Evolutionary conservation across 208 protist species (phyloP).

Genomic region (Trypanosoma boissoni): DNA sequence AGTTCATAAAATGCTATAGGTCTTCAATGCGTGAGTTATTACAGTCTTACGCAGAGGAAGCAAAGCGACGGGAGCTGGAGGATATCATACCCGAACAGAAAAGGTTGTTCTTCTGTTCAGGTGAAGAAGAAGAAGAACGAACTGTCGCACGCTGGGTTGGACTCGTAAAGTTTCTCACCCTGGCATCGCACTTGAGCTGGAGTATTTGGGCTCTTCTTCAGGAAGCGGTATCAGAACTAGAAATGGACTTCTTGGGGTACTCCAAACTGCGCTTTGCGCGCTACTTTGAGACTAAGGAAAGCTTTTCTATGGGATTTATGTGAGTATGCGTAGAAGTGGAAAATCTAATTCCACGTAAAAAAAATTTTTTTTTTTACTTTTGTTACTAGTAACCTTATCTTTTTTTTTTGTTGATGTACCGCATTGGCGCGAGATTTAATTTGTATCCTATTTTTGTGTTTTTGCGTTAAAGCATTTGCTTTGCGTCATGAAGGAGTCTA

Average conservation of each 20-base stretch:
- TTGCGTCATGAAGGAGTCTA: neutral
- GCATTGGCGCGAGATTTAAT: no score
- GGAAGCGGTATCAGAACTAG: constrained; percentile 79
- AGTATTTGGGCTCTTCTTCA: constrained; percentile 86
- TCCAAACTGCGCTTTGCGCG: constrained; percentile 53
- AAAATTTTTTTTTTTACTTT: constrained; percentile 14
- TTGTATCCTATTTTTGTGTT: no score
- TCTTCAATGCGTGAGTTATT: constrained; percentile 56
- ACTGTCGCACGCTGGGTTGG: constrained; percentile 32
- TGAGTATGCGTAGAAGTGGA: constrained; percentile 1
- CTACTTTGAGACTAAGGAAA: constrained; percentile 62
- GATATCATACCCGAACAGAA: constrained; percentile 49
- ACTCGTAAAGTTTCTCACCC: constrained; percentile 71
- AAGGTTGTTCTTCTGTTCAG: constrained; percentile 40
- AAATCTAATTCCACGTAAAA: neutral
- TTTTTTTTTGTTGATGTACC: no score
- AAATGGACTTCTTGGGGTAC: constrained; percentile 89
- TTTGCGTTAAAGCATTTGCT: no score
- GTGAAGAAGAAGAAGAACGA: constrained; percentile 21
- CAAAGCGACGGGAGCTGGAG: constrained; percentile 10
- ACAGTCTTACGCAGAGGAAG: constrained; percentile 19
- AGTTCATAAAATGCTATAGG: constrained; percentile 77
- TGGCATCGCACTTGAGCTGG: constrained; percentile 85
- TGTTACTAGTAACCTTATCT: constrained; percentile 11
- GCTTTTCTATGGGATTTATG: constrained; percentile 23